Evolutionary conservation across 2,329 filamentous ascomycete species (phyloP), one percentile per base, ranked within the genome.

Genomic region (Epichloe elymi): DNA sequence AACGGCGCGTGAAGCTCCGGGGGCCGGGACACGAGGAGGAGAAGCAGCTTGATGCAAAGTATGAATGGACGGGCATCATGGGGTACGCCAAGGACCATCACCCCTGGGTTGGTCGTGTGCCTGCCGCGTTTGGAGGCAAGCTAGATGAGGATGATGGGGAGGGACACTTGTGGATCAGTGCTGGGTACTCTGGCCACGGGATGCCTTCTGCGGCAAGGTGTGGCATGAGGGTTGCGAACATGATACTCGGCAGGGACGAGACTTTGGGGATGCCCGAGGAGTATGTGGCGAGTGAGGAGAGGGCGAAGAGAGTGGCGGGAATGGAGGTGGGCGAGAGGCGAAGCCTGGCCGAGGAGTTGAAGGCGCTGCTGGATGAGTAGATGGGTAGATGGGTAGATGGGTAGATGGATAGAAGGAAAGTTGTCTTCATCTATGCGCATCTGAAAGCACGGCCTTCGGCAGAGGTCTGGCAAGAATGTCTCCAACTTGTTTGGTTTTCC

Each of bases 31-130:
- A 58, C n/a, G 61, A 64, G 7, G 69, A 71, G 37, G 65, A 67
- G 38, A 62, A 72, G 35, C 67, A 72, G 43, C 64, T 86, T 19
- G 60, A 67, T 20, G 73, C 76, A 10, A 66, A 75, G 33, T 79
- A 76, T 61, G 80, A 86, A 61, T 91, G 86, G 86, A 86, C 83
- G 2, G 86, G 86, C 0, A 85, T 89, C 57, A 90, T 89, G 86
- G 86, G 83, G 0, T 89, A 80, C 64, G 81, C 78, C 33, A 70
- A 80, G 6, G 86, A 90, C 62, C 70, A 74, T 0, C 65, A 75
- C 48, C 85, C 86, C 0, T 89, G 82, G 81, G 82, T 90, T 2
- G 86, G 86, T 0, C 65, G 68, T 10, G 76, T 89, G n/a, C 80
- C 82, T 0, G 66, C 66, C 37, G 59, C 63, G 5, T 56, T 75